Evolutionary conservation across 2,329 filamentous ascomycete species (phyloP).

Genomic region (Neophaeococcomyces aloes): DNA sequence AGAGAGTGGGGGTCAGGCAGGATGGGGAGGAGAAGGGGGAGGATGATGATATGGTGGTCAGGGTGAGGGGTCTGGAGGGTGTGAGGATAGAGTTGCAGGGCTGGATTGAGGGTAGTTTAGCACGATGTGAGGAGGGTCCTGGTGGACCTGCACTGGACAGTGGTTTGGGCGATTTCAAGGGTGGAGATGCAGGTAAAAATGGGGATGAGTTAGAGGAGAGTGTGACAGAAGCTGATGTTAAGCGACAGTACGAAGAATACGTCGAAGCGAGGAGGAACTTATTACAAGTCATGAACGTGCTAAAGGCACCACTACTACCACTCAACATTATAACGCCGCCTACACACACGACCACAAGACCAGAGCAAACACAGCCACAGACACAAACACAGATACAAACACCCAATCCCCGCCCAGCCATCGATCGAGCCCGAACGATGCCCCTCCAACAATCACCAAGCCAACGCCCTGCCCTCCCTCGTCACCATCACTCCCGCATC

Average conservation of each 20-base stretch:
- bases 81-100: constrained; percentile 13
- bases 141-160: background rate
- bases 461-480: background rate
- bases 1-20: background rate
- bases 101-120: constrained; percentile 18
- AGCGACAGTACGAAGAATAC: constrained; percentile 15
- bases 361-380: background rate
- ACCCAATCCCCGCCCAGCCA: too few relatives aligned
- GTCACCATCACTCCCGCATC: background rate
- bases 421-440: background rate
- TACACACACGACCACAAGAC: background rate
- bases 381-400: background rate
- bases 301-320: constrained; percentile 1
- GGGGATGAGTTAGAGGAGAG: background rate
- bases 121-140: constrained; percentile 2
- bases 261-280: constrained; percentile 13
- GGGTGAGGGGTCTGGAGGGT: constrained; percentile 9
- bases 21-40: background rate
- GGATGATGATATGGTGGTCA: background rate
- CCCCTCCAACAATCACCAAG: background rate
- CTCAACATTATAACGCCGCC: background rate
- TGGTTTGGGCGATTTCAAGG: constrained; percentile 3
- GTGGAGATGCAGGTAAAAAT: constrained; percentile 4
- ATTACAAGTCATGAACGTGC: background rate
- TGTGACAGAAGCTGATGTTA: constrained; percentile 9